Percentiles rank a stretch among this genome's conserved stretches.
Evolutionary conservation across 345 rosid genomes (phyloP).

Genomic region (Arabidopsis thaliana): TAIR10.1 NC_003071.7:10692001-10692500

Average conservation of each 20-base stretch:
- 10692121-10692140: background rate
- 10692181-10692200: background rate
- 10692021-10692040: conserved; percentile 1
- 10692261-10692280: background rate
- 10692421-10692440: background rate
- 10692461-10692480: background rate
- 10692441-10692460: background rate
- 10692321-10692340: conserved; percentile 17
- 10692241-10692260: background rate
- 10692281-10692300: background rate
- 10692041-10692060: conserved; percentile 7
- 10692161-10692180: too few species aligned
- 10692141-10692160: too few species aligned
- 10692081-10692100: background rate
- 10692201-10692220: background rate
- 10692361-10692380: background rate
- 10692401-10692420: background rate
- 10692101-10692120: background rate
- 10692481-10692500: background rate
- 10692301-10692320: background rate
- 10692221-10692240: background rate
- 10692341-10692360: background rate
- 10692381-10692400: conserved; percentile 3
- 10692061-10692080: background rate
- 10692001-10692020: conserved; percentile 55